Evolutionary conservation across 2,329 filamentous ascomycete species (phyloP).

Genomic region (Botryotinia convoluta): DNA sequence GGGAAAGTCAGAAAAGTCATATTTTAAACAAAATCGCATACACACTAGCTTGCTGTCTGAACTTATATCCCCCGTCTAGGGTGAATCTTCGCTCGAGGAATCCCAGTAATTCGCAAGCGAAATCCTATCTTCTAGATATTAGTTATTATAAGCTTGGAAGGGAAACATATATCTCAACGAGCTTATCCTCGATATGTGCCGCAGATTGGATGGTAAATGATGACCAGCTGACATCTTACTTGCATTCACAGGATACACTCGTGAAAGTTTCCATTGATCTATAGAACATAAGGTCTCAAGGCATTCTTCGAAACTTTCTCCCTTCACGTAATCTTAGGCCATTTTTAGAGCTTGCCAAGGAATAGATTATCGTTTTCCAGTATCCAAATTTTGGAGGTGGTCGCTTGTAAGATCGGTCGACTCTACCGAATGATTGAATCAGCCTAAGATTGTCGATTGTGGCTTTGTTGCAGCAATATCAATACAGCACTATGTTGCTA

Average conservation of each 20-base stretch:
- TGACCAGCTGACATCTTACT: neutral
- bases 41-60: neutral
- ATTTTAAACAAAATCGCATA: neutral
- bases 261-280: neutral
- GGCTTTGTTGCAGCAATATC: no score
- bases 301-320: neutral
- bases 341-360: neutral
- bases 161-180: neutral
- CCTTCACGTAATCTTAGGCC: neutral
- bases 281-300: neutral
- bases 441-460: neutral
- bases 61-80: accelerated
- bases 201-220: neutral
- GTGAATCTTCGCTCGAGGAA: neutral
- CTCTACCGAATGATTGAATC: neutral
- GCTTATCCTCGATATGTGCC: neutral
- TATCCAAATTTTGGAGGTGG: neutral
- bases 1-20: neutral
- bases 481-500: no score
- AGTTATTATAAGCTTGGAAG: neutral
- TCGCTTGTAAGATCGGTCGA: neutral
- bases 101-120: neutral
- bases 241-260: neutral
- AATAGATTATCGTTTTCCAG: neutral
- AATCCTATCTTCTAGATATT: neutral